Evolutionary conservation across 75 land plant genomes (phyloP), one percentile per base, ranked within the genome.

Genomic region (Pinus tabuliformis): DNA sequence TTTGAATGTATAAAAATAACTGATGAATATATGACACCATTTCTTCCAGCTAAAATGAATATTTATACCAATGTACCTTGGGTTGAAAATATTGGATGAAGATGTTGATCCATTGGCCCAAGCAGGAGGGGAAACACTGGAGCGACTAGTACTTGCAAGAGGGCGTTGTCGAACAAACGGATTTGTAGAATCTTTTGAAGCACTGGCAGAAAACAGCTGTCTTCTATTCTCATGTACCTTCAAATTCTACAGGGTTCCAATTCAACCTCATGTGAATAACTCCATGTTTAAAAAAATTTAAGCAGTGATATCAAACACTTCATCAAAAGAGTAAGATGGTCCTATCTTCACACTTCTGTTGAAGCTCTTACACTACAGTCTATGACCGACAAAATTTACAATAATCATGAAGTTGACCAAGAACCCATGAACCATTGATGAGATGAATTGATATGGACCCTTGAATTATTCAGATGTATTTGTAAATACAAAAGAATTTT

Each of bases 121-220:
- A 37, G 95, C 91, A 77, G 88, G 82, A 75, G 94, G 78, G 16
- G 83, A 78, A 54, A 82, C 58, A 58, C 65, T 63, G 28, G 88
- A 62, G 5, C 78, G 18, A 74, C 64, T 75, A 30, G 83, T 9
- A 70, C 60, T 70, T 15, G 88, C 97, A 52, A 90, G 77, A 57
- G 96, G 93, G 0, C 93, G 87, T 61, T 93, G 98, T 26, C 96
- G 91, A 56, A 88, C 86, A 82, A 89, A 92, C 58, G 98, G 91
- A 78, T 87, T 90, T 61, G 85, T 62, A 15, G 86, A 58, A 24
- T 88, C 91, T 70, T 88, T 88, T 63, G 86, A 76, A 45, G 90
- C 76, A 59, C 80, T 76, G 20, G 90, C 84, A 75, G 96, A 85
- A 75, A 87, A 95, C 68, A 90, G 79, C 75, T 93, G 98, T 70